Percentiles rank a stretch among this genome's conserved stretches.
phyloP scores from a whole-genome alignment of 2,329 filamentous ascomycete genomes.

The Fusarium concolor region DNA sequence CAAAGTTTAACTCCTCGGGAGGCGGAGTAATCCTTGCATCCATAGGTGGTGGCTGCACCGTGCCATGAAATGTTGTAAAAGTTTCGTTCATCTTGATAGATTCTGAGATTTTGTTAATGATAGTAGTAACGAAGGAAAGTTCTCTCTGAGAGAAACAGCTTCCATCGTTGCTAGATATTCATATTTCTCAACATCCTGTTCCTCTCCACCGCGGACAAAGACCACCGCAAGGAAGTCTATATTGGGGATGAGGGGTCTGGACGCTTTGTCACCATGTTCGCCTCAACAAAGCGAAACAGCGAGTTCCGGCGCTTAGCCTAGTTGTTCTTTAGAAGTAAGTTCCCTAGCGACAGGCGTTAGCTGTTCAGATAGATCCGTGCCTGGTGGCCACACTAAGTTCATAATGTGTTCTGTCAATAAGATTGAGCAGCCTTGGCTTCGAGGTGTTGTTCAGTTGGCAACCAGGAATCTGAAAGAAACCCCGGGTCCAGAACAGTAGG shows the following conservation, averaged over 20 bases:
- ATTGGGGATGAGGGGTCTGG: constrained; percentile 12
- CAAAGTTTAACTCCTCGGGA: constrained; percentile 27
- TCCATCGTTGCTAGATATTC: constrained; percentile 32
- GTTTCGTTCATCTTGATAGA: constrained; percentile 30
- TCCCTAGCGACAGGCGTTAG: constrained; percentile 25
- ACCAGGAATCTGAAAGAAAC: constrained; percentile 16
- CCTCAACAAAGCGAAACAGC: constrained; percentile 35
- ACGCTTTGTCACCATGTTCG: constrained; percentile 39
- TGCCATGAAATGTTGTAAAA: constrained; percentile 21
- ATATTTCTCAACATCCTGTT: background rate
- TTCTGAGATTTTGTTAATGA: constrained; percentile 8
- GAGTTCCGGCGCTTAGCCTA: constrained; percentile 21
- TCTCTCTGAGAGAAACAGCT: constrained; percentile 1
- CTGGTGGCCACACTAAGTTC: constrained; percentile 28
- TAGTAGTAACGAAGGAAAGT: constrained; percentile 7
- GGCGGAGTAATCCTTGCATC: constrained; percentile 37
- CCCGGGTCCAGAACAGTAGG: constrained; percentile 19
- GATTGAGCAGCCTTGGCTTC: constrained; percentile 9
- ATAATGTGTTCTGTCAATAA: constrained; percentile 23
- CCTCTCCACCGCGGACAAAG: constrained; percentile 14
- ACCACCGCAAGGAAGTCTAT: constrained; percentile 18
- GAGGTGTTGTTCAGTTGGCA: constrained; percentile 30
- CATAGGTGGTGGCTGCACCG: constrained; percentile 27
- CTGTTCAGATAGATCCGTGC: constrained; percentile 30
- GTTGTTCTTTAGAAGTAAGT: constrained; percentile 7